Conservation (phyloP, 495 filamentous ascomycete species). For the Penicillium steckii region DNA sequence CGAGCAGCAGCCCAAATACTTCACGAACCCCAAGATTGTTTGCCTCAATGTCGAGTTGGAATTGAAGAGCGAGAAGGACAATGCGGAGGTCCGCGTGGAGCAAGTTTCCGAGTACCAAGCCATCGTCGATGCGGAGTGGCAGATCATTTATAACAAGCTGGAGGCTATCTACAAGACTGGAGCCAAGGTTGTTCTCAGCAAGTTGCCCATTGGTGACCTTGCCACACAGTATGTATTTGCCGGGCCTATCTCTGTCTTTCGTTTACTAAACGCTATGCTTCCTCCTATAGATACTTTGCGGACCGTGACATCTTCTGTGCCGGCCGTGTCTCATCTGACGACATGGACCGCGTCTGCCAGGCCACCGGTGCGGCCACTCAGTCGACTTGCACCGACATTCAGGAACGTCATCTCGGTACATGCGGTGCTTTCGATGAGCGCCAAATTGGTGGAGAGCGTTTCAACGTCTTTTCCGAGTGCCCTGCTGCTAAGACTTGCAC, state of each 20-base stretch:
- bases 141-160: constrained; percentile 99
- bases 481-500: constrained; percentile 96
- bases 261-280: constrained; percentile 6
- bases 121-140: constrained; percentile 98
- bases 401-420: constrained; percentile 82
- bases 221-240: constrained; percentile 75
- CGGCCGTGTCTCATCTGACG: constrained; percentile 86
- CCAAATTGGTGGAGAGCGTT: constrained; percentile 95
- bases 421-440: constrained; percentile 91
- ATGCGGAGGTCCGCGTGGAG: constrained; percentile 95
- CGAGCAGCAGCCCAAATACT: constrained; percentile 96
- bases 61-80: constrained; percentile 98
- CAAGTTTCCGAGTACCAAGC: constrained; percentile 99
- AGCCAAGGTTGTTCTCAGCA: constrained; percentile 94
- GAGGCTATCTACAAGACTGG: constrained; percentile 90
- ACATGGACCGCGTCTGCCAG: constrained; percentile 94
- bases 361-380: constrained; percentile 90
- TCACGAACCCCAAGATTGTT: constrained; percentile 89
- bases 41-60: constrained; percentile 97
- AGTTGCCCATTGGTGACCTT: constrained; percentile 95
- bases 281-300: constrained; percentile 81
- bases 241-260: not conserved
- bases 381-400: constrained; percentile 96
- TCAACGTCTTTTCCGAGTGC: constrained; percentile 97
- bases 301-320: constrained; percentile 99